Base-by-base conservation (phyloP, 2,329 filamentous ascomycete species). In the Beauveria caledonica region DNA sequence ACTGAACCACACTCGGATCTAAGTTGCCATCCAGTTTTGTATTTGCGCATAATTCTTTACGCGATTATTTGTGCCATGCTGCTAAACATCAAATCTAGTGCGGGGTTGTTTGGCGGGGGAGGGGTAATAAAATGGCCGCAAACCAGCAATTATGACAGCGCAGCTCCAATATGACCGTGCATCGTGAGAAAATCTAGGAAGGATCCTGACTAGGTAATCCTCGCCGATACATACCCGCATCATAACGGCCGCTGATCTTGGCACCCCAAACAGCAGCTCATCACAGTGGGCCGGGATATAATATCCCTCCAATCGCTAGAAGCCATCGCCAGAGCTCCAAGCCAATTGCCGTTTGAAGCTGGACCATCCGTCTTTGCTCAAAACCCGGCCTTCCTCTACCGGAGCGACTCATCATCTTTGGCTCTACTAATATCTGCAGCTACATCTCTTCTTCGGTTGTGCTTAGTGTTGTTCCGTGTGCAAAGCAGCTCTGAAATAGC, bases 221-320 rank as follows among this genome's bases (percentile, higher is more conserved):
- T 36, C 56, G 56, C 56, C 56, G 56, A 45, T 5, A 21, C n/a
- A n/a, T 25, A 19, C 48, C 46, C 39, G 25, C 36, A 15, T 44
- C 36, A 1, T n/a, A 36, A 51, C 39, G 25, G 9, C 36, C 17
- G 19, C 46, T 19, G 39, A 45, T 13, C 48, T 13, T 58, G 33
- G 45, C 45, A n/a, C 21, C 1, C 23, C 45, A 58, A 25, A 36
- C 23, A 9, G 13, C 56, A 36, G 8, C 17, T 13, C 39, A 33
- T 44, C 48, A 15, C 36, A 19, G 56, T 45, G 56, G 48, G 19
- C 48, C 48, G 56, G 56, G 36, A 25, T 21, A n/a, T 51, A 59
- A 52, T 52, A 52, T 59, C 39, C 56, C 58, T 60, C 58, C 58
- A 60, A 60, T 60, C 48, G 50, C 29, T 42, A 17, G 27, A 15